These are phyloP conservation scores for Gynostemma pentaphyllum DNA, from an alignment of 306 rosid genomes.

Conservation along the genomic window DNA sequence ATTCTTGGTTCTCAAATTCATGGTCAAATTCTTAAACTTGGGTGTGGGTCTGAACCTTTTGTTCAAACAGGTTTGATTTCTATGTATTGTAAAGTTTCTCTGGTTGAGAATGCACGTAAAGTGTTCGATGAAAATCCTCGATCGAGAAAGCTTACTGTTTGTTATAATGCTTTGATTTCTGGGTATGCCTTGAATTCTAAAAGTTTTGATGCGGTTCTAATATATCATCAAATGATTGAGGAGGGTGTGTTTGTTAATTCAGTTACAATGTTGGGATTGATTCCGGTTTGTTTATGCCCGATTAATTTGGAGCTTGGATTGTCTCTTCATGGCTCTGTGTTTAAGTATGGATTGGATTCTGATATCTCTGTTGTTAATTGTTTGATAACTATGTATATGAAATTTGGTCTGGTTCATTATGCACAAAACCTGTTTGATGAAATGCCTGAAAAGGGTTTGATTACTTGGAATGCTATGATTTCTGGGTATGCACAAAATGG, in stretches of 20 bases:
- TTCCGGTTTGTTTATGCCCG: constrained; percentile 39
- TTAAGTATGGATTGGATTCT: constrained; percentile 37
- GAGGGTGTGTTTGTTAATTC: constrained; percentile 27
- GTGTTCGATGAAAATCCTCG: constrained; percentile 55
- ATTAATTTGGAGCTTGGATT: constrained; percentile 29
- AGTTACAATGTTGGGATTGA: constrained; percentile 62
- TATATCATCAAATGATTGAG: constrained; percentile 47
- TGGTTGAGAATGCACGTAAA: constrained; percentile 32
- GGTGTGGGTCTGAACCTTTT: constrained; percentile 58
- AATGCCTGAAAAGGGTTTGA: constrained; percentile 53
- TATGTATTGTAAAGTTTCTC: constrained; percentile 35
- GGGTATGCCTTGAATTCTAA: constrained; percentile 42
- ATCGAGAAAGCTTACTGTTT: constrained; percentile 29
- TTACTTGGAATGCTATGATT: constrained; percentile 85
- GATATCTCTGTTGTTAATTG: constrained; percentile 53
- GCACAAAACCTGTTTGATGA: constrained; percentile 50
- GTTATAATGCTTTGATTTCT: constrained; percentile 69
- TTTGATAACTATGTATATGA: constrained; percentile 67
- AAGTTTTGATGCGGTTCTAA: constrained; percentile 23
- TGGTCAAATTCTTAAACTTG: constrained; percentile 57
- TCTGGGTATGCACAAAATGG: constrained; percentile 83
- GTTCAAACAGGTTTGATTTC: constrained; percentile 63
- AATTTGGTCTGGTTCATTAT: constrained; percentile 41
- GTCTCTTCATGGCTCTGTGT: constrained; percentile 37
- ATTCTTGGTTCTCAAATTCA: constrained; percentile 50